These are phyloP conservation scores for Lachancea cidri DNA, from an alignment of 805 yeast genomes.

Conservation along the genomic window DNA sequence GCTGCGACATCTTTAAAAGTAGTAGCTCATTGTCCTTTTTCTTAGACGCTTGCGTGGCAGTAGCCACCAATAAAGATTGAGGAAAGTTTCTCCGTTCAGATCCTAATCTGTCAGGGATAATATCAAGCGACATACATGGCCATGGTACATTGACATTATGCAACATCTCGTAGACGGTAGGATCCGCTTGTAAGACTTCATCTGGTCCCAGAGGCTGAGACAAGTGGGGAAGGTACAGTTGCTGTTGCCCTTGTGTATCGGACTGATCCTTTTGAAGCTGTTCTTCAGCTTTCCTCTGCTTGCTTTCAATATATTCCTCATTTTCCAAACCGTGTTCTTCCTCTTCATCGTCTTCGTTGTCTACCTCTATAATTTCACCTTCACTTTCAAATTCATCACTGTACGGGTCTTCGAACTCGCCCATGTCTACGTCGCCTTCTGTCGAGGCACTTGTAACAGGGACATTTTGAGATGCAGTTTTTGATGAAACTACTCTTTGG, in stretches of 20 bases:
- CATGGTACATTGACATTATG: conserved; percentile 92
- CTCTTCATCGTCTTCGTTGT: conserved; percentile 49
- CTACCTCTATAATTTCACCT: conserved; percentile 81
- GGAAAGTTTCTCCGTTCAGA: conserved; percentile 86
- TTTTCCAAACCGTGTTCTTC: conserved; percentile 34
- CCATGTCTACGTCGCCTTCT: conserved; percentile 53
- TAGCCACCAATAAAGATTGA: conserved; percentile 74
- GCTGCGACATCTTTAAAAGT: conserved; percentile 74
- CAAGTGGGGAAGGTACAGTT: conserved; percentile 78
- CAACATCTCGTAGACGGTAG: conserved; percentile 91
- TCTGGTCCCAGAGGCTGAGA: conserved; percentile 90
- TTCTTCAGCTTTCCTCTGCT: conserved; percentile 35
- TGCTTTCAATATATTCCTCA: conserved; percentile 34
- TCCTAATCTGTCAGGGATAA: conserved; percentile 83
- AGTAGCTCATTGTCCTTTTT: conserved; percentile 85
- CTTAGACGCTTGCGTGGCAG: conserved; percentile 90
- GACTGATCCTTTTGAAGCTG: conserved; percentile 35
- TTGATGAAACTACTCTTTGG: conserved; percentile 39
- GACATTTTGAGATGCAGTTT: conserved; percentile 26
- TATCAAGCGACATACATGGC: conserved; percentile 92
- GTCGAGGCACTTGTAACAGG: conserved; percentile 22
- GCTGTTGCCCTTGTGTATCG: conserved; percentile 33
- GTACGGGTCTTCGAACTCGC: conserved; percentile 81
- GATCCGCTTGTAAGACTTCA: conserved; percentile 95
- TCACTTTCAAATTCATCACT: conserved; percentile 93